Percentiles rank a stretch among this genome's conserved stretches.
Evolutionary conservation across 768 basidiomycete species (phyloP).

Genomic region (Suillus hirtellus): DNA sequence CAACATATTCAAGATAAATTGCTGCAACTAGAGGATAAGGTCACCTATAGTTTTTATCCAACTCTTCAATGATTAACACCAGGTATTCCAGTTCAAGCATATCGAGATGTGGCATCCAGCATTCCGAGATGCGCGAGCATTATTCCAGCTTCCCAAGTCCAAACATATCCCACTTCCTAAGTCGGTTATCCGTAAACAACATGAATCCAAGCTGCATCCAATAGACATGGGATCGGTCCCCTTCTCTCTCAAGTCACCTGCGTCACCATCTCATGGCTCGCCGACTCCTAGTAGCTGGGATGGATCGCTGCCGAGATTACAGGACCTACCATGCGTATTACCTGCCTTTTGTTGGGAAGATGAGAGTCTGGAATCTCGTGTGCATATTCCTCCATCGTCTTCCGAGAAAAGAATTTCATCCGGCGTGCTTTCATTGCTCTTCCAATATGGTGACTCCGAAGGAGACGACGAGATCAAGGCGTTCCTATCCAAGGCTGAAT

Average conservation of each 20-base stretch:
- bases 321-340: neutral
- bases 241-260: neutral
- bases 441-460: neutral
- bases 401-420: neutral
- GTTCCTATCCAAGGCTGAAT: neutral
- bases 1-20: constrained; percentile 2
- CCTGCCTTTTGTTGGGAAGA: neutral
- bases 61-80: neutral
- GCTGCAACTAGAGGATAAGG: neutral
- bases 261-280: neutral
- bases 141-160: neutral
- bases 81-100: neutral
- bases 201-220: neutral
- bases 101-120: neutral
- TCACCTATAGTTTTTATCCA: neutral
- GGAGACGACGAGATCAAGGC: neutral
- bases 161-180: neutral
- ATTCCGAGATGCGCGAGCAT: neutral
- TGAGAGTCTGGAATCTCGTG: neutral
- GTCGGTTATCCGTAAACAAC: neutral
- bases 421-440: neutral
- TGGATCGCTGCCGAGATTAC: neutral
- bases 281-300: neutral
- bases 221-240: neutral
- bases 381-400: neutral